These are phyloP conservation scores for Exophiala viscosa DNA, from an alignment of 2,329 filamentous ascomycete species.

Conservation along the genomic window DNA sequence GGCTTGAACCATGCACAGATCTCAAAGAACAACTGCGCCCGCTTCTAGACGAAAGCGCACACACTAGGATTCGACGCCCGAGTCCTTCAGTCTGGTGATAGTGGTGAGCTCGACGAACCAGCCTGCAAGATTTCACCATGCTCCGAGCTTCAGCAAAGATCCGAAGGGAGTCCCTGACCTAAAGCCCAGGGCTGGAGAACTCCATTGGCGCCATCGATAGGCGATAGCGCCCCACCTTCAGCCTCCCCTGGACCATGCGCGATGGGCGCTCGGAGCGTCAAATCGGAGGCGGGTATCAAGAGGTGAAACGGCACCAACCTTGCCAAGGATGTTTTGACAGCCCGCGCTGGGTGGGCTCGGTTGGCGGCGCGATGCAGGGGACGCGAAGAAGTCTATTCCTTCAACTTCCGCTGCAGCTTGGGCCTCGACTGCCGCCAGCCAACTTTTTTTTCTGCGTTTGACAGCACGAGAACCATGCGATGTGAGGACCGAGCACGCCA, in stretches of 20 bases:
- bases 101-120: constrained; percentile 5
- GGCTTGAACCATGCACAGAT: constrained; percentile 4
- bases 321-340: too few species aligned
- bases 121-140: neutral
- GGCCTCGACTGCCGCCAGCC: constrained; percentile 2
- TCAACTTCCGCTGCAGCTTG: too few species aligned
- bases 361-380: too few species aligned
- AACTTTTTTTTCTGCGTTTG: constrained; percentile 3
- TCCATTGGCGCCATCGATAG: constrained; percentile 2
- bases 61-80: neutral
- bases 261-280: too few species aligned
- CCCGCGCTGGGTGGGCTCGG: too few species aligned
- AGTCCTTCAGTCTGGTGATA: constrained; percentile 13
- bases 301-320: too few species aligned
- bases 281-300: too few species aligned
- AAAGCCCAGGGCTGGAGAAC: constrained; percentile 4
- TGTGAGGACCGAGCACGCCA: too few species aligned
- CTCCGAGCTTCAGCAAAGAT: constrained; percentile 2
- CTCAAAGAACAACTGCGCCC: neutral
- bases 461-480: neutral
- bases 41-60: neutral
- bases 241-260: constrained; percentile 12
- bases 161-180: constrained; percentile 1
- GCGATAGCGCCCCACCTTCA: constrained; percentile 1
- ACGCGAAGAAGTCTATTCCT: too few species aligned